A percentile compares a stretch with the other conserved stretches of the same genome.
phyloP scores from a whole-genome alignment of 208 protist species.

The Crithidia bombi region DNA sequence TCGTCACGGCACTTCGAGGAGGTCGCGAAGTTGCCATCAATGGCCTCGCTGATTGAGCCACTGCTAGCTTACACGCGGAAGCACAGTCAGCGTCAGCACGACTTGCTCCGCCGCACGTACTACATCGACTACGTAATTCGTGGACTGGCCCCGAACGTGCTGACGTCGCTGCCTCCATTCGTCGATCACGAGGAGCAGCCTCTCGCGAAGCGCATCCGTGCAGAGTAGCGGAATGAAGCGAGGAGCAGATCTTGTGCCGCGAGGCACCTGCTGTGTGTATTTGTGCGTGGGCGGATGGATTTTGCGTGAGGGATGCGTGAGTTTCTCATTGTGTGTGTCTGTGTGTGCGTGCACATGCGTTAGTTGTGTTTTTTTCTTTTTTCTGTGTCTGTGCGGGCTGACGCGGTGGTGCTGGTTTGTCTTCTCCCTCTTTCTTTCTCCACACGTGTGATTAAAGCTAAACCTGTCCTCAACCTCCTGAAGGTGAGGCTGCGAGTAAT shows the following conservation, averaged over 20 bases:
- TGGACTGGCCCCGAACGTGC: slow-evolving; percentile 47
- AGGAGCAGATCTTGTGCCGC: too few species aligned
- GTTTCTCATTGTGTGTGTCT: background rate
- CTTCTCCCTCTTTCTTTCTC: background rate
- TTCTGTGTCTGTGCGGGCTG: background rate
- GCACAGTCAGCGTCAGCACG: slow-evolving; percentile 87
- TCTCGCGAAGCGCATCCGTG: slow-evolving; percentile 33
- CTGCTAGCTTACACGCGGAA: slow-evolving; percentile 84
- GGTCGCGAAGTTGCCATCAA: slow-evolving; percentile 61
- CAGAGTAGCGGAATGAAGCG: slow-evolving; percentile 5
- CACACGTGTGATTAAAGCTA: background rate
- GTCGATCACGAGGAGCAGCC: slow-evolving; percentile 23
- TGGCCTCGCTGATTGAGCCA: slow-evolving; percentile 74
- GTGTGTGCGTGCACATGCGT: too few species aligned
- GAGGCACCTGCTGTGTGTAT: background rate
- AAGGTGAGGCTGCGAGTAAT: slow-evolving; percentile 7
- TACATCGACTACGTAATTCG: slow-evolving; percentile 91
- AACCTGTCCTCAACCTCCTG: too few species aligned
- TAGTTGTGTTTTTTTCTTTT: background rate
- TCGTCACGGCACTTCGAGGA: slow-evolving; percentile 64
- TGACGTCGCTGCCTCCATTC: slow-evolving; percentile 76
- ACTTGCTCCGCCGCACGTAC: slow-evolving; percentile 84
- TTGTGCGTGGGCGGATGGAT: background rate
- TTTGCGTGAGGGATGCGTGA: background rate
- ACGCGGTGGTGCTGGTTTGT: background rate